Conservation (phyloP, 805 yeast species). For the Saturnispora sanitii region DNA sequence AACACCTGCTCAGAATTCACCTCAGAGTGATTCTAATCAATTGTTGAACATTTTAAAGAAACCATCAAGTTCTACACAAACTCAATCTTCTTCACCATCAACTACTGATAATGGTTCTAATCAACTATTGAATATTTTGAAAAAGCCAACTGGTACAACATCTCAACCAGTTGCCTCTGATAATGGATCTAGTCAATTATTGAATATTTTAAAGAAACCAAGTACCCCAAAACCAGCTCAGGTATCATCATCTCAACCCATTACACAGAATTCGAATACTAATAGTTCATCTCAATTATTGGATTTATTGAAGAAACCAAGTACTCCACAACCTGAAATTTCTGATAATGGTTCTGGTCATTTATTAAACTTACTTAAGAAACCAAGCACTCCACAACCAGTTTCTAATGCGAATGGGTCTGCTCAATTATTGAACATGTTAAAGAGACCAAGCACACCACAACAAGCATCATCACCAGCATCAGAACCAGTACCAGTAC, state of each 20-base stretch:
- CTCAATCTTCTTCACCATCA: not conserved
- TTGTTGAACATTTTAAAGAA: not conserved
- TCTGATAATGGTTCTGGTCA: not conserved
- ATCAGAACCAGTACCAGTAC: not conserved
- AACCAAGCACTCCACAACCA: slow-evolving; percentile 5
- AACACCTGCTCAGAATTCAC: not conserved
- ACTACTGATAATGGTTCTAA: not conserved
- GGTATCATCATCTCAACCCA: too few relatives aligned
- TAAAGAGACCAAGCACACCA: slow-evolving; percentile 3
- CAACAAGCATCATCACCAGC: not conserved
- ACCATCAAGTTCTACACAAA: not conserved
- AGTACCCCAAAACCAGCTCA: not conserved
- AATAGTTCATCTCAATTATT: slow-evolving; percentile 4
- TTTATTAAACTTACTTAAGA: slow-evolving; percentile 6
- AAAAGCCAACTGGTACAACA: not conserved
- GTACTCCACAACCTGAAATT: not conserved
- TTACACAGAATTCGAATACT: too few relatives aligned
- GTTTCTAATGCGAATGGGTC: slow-evolving; percentile 4
- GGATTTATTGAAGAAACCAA: slow-evolving; percentile 10
- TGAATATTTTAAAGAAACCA: slow-evolving; percentile 11
- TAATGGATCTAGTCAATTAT: not conserved
- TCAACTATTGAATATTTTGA: not conserved
- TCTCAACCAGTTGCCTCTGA: not conserved
- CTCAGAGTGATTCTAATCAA: not conserved
- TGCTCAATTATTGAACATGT: slow-evolving; percentile 8